Evolutionary conservation across 768 basidiomycete genomes (phyloP).

Genomic region (Lentinula aciculospora): DNA sequence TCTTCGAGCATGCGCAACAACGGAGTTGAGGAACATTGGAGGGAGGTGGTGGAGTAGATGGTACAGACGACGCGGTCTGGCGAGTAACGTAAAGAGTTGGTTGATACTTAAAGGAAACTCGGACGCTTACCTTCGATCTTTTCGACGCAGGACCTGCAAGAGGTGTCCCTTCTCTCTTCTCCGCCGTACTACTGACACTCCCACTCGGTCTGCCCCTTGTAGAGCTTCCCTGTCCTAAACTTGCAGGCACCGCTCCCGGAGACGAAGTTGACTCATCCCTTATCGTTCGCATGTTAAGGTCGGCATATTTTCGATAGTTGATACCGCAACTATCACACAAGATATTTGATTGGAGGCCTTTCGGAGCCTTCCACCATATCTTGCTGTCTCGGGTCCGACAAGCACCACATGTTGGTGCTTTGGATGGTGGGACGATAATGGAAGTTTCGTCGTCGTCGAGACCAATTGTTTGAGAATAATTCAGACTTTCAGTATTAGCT

Average conservation of each 20-base stretch:
- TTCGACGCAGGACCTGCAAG: slow-evolving; percentile 49
- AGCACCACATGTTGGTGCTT: slow-evolving; percentile 67
- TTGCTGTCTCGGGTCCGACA: slow-evolving; percentile 78
- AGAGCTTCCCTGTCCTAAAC: background rate
- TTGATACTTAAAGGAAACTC: background rate
- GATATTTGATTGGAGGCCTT: slow-evolving; percentile 69
- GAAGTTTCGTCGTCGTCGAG: slow-evolving; percentile 75
- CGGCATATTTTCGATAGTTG: slow-evolving; percentile 92
- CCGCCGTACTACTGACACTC: slow-evolving; percentile 12
- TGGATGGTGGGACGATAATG: slow-evolving; percentile 51
- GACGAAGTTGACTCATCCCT: slow-evolving; percentile 52
- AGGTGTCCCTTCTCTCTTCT: slow-evolving; percentile 61
- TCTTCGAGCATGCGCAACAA: slow-evolving; percentile 72
- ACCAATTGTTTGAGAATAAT: slow-evolving; percentile 41
- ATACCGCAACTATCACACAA: slow-evolving; percentile 85
- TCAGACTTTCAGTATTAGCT: slow-evolving; percentile 25
- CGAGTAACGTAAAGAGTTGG: slow-evolving; percentile 9
- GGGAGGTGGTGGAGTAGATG: slow-evolving; percentile 61
- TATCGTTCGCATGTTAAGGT: slow-evolving; percentile 68
- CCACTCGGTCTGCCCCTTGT: slow-evolving; percentile 21
- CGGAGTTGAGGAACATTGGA: slow-evolving; percentile 55
- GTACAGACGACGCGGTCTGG: slow-evolving; percentile 45
- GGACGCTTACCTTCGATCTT: slow-evolving; percentile 49
- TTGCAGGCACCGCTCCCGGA: slow-evolving; percentile 21
- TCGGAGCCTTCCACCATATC: slow-evolving; percentile 91